Percentiles rank a stretch among this genome's conserved stretches.
Evolutionary conservation across 192 early-diverging fungal genomes (phyloP).

Genomic region (Backusella circina): DNA sequence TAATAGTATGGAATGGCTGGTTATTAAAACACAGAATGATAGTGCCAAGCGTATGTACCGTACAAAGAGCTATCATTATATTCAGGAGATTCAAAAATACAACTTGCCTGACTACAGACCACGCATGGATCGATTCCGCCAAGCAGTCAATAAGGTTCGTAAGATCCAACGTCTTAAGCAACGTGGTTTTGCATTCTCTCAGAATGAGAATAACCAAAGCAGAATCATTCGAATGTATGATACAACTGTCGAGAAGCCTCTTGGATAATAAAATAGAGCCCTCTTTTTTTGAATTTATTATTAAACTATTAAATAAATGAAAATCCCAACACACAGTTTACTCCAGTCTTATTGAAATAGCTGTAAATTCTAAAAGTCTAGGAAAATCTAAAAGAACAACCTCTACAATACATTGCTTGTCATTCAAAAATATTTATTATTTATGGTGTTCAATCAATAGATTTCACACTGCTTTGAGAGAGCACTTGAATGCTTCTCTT

Average conservation of each 20-base stretch:
- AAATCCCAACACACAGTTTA: too few species aligned
- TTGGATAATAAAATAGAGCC: conserved; percentile 35
- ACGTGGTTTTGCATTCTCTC: conserved; percentile 95
- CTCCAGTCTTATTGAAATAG: too few species aligned
- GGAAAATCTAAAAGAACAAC: too few species aligned
- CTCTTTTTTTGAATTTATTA: too few species aligned
- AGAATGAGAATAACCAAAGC: conserved; percentile 90
- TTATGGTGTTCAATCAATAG: too few species aligned
- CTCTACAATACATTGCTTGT: too few species aligned
- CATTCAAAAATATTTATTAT: too few species aligned
- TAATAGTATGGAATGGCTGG: too few species aligned
- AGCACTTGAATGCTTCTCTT: too few species aligned
- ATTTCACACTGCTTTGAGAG: too few species aligned
- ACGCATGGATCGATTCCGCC: conserved; percentile 94
- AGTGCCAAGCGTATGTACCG: conserved; percentile 74
- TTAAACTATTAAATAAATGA: too few species aligned
- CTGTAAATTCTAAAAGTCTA: too few species aligned
- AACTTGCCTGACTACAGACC: conserved; percentile 98
- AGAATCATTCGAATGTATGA: conserved; percentile 47
- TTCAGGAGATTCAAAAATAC: conserved; percentile 98
- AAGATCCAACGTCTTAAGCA: conserved; percentile 88
- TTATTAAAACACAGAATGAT: background rate
- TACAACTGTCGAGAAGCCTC: conserved; percentile 50
- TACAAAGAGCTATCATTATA: conserved; percentile 85
- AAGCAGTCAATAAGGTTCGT: conserved; percentile 94